Base-by-base conservation (phyloP, 139 green algal genomes). In the Chlorella ohadii region DNA sequence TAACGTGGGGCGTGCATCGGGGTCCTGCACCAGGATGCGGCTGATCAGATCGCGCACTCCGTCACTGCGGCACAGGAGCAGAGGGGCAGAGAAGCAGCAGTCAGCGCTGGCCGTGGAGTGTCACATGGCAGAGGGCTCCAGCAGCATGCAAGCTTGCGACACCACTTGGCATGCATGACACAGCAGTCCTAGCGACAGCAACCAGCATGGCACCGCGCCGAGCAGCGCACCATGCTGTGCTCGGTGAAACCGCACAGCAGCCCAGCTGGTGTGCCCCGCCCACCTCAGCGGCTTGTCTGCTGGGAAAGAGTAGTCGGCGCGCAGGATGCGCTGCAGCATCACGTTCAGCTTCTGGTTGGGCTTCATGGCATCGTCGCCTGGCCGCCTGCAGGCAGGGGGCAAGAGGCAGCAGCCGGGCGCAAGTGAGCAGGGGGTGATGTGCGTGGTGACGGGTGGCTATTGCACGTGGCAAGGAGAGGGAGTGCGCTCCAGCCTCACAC, bases 301-400 rank as follows among this genome's bases (percentile, higher is more conserved):
- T 1, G 89, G 85, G 65, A 91, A 91, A 11, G 73, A 39, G 66
- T 78, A 82, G 36, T 75, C 63, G 19, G 61, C 59, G 19, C n/a
- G 55, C 82, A 88, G 56, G 17, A 77, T 61, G 28, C 79, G 65
- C 39, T 87, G 84, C 63, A 91, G 70, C 79, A 76, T 73, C 78
- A 64, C 78, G 66, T 90, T 92, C 82, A 96, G 91, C 72, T 93
- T 93, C 72, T 91, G 84, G 63, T 88, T 87, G 78, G 95, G 92
- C 71, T 91, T 85, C 33, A 89, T 51, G 4, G 15, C 39, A 23
- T 55, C 68, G 44, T 98, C 95, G 78, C 95, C 92, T 27, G 90
- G 89, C 65, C 94, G 91, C 92, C 98, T 94, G 93, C 99, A 99
- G 33, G 96, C 95, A 84, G 99, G 98, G n/a, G 19, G 3, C 95